phyloP scores from a whole-genome alignment of 2,329 filamentous ascomycete species.

The Alternaria sp. region DNA sequence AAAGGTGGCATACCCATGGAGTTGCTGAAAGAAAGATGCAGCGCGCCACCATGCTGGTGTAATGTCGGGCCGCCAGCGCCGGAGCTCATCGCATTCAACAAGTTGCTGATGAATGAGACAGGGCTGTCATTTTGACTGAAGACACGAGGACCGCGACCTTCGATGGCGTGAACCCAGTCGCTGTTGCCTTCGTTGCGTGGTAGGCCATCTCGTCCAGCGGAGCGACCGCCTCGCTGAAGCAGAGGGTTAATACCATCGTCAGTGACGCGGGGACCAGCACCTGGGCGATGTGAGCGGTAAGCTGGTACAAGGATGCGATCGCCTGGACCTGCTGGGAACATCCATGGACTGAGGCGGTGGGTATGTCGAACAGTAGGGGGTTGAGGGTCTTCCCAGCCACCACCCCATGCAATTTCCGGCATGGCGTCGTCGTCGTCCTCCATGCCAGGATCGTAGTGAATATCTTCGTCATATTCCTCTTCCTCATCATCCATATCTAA shows the following conservation, averaged over 20 bases:
- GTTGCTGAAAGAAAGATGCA: slow-evolving; percentile 63
- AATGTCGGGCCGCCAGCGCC: slow-evolving; percentile 40
- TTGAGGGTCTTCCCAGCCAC: slow-evolving; percentile 60
- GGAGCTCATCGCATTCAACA: slow-evolving; percentile 63
- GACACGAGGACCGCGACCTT: slow-evolving; percentile 56
- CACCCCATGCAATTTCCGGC: slow-evolving; percentile 57
- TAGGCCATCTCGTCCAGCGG: slow-evolving; percentile 34
- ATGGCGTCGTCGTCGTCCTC: slow-evolving; percentile 58
- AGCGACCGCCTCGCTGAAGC: slow-evolving; percentile 68
- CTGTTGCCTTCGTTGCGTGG: slow-evolving; percentile 54
- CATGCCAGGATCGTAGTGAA: slow-evolving; percentile 63
- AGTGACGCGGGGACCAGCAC: slow-evolving; percentile 63
- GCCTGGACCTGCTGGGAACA: slow-evolving; percentile 66
- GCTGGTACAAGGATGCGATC: slow-evolving; percentile 50
- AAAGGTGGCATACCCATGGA: slow-evolving; percentile 44
- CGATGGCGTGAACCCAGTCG: slow-evolving; percentile 63
- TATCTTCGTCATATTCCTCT: slow-evolving; percentile 72
- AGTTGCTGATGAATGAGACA: slow-evolving; percentile 65
- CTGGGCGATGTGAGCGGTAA: slow-evolving; percentile 63
- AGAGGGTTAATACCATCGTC: slow-evolving; percentile 91
- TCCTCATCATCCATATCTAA: slow-evolving; percentile 68
- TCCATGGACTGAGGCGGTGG: slow-evolving; percentile 64
- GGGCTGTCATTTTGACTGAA: slow-evolving; percentile 57
- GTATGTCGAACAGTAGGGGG: slow-evolving; percentile 58
- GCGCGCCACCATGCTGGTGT: slow-evolving; percentile 53